phyloP scores from a whole-genome alignment of 2,329 filamentous ascomycete species.

The Calycina herbarum region DNA sequence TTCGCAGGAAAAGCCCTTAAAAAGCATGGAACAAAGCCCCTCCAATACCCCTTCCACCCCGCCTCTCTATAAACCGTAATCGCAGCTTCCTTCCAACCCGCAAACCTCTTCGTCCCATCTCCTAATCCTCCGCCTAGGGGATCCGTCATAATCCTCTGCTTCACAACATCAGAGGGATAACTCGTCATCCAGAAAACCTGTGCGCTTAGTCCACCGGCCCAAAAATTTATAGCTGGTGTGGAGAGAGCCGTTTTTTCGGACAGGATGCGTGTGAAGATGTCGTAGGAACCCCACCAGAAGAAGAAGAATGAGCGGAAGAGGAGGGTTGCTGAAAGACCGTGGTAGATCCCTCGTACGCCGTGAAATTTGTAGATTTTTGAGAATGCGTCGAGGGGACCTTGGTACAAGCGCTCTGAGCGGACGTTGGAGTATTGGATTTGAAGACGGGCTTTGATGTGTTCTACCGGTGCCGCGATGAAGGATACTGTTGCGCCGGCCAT shows the following conservation, averaged over 20 bases:
- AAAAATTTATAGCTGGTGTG: slow-evolving; percentile 87
- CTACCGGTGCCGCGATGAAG: slow-evolving; percentile 89
- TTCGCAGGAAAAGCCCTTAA: slow-evolving; percentile 93
- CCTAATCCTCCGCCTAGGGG: slow-evolving; percentile 69
- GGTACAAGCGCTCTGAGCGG: slow-evolving; percentile 77
- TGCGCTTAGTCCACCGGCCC: slow-evolving; percentile 89
- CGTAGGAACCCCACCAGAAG: slow-evolving; percentile 98
- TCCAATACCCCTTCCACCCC: slow-evolving; percentile 82
- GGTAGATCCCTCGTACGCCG: slow-evolving; percentile 79
- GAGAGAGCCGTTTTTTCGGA: slow-evolving; percentile 67
- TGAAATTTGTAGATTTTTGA: slow-evolving; percentile 69
- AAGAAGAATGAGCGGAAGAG: slow-evolving; percentile 94
- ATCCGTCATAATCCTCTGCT: slow-evolving; percentile 97
- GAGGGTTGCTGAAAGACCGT: slow-evolving; percentile 80
- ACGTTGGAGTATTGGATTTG: slow-evolving; percentile 89
- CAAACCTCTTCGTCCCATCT: slow-evolving; percentile 69
- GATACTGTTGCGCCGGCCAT: slow-evolving; percentile 87
- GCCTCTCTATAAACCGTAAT: slow-evolving; percentile 71
- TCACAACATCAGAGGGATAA: slow-evolving; percentile 91
- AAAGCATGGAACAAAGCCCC: slow-evolving; percentile 93
- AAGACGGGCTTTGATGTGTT: slow-evolving; percentile 91
- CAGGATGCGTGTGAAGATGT: slow-evolving; percentile 72
- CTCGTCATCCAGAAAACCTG: slow-evolving; percentile 94
- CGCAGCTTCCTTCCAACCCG: slow-evolving; percentile 78
- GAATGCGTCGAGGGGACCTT: slow-evolving; percentile 82